Percentiles rank a stretch among this genome's conserved stretches.
Evolutionary conservation across 768 basidiomycete species (phyloP).

Genomic region (Aureoboletus auriporus): DNA sequence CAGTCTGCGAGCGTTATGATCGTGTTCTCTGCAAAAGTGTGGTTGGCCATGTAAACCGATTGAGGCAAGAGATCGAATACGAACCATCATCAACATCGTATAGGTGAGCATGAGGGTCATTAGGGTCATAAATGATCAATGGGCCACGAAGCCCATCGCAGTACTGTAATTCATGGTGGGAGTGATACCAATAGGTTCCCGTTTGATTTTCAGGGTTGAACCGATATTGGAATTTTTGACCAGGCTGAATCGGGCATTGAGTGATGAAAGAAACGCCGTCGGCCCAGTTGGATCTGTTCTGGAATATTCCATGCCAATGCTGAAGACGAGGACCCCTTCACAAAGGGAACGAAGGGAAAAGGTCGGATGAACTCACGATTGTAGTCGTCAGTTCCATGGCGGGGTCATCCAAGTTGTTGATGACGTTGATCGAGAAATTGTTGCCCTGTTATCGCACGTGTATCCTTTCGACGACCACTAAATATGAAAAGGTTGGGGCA

Average conservation of each 20-base stretch:
- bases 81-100: conserved; percentile 48
- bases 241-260: conserved; percentile 42
- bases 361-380: conserved; percentile 27
- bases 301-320: conserved; percentile 35
- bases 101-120: conserved; percentile 37
- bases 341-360: background rate
- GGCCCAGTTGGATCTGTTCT: conserved; percentile 31
- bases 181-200: conserved; percentile 50
- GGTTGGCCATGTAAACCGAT: background rate
- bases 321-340: conserved; percentile 3
- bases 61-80: background rate
- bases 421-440: conserved; percentile 35
- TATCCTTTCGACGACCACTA: background rate
- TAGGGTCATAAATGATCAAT: conserved; percentile 42
- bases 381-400: conserved; percentile 34
- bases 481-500: background rate
- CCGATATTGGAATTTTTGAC: conserved; percentile 37
- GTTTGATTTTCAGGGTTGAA: conserved; percentile 37
- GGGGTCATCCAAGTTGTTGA: conserved; percentile 29
- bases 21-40: conserved; percentile 31
- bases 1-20: conserved; percentile 44
- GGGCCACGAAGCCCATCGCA: conserved; percentile 43
- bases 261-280: conserved; percentile 41
- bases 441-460: conserved; percentile 24
- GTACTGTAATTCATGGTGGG: conserved; percentile 36